Evolutionary conservation across 345 rosid species (phyloP).

Genomic region (Euclidium syriacum): DNA sequence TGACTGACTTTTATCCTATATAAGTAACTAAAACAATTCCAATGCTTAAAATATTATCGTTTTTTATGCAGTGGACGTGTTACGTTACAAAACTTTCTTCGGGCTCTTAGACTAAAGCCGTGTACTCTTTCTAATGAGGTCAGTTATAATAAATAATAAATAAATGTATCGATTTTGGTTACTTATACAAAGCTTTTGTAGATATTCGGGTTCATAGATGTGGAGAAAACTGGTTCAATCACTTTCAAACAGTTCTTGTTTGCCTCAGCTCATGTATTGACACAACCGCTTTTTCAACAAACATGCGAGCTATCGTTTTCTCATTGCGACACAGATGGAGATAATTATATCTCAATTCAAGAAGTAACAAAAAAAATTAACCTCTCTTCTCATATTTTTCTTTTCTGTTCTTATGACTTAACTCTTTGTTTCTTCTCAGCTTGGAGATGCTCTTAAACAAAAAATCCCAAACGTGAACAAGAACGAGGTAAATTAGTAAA

Average conservation of each 20-base stretch:
- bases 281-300: constrained; percentile 55
- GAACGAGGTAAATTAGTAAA: constrained; percentile 47
- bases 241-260: constrained; percentile 91
- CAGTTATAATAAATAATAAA: constrained; percentile 28
- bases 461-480: constrained; percentile 48
- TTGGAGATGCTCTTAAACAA: constrained; percentile 48
- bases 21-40: neutral
- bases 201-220: constrained; percentile 82
- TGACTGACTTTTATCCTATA: constrained; percentile 7
- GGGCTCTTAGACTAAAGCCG: constrained; percentile 52
- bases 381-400: neutral
- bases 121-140: constrained; percentile 71
- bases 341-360: constrained; percentile 46
- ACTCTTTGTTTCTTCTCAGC: constrained; percentile 38
- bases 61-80: constrained; percentile 70
- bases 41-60: neutral
- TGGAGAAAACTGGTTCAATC: constrained; percentile 67
- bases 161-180: no score
- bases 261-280: constrained; percentile 71
- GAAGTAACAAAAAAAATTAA: constrained; percentile 44
- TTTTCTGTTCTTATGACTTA: constrained; percentile 2
- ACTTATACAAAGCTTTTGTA: constrained; percentile 32
- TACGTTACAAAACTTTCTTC: constrained; percentile 47
- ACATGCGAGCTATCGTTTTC: constrained; percentile 66
- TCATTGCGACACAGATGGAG: constrained; percentile 45